phyloP scores from a whole-genome alignment of 805 yeast genomes.

The Wickerhamiella spandovensis region DNA sequence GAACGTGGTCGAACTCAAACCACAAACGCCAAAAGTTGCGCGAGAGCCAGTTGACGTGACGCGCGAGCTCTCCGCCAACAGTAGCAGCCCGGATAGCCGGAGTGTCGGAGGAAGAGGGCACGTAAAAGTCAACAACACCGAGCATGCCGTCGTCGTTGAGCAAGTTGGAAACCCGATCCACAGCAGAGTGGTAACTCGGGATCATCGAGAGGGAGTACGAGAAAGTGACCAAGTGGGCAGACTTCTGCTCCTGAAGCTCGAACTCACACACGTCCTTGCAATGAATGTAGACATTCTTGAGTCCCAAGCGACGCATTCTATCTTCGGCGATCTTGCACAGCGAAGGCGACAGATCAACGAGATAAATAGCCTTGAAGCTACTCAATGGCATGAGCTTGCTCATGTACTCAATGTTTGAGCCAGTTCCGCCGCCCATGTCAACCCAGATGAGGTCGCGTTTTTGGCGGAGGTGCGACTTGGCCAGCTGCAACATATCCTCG shows the following conservation, averaged over 20 bases:
- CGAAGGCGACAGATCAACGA: constrained; percentile 67
- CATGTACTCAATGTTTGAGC: constrained; percentile 70
- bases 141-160: constrained; percentile 45
- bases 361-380: constrained; percentile 49
- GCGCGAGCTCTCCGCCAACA: constrained; percentile 55
- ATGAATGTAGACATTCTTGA: constrained; percentile 50
- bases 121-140: constrained; percentile 69
- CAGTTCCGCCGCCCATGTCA: constrained; percentile 74
- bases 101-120: constrained; percentile 52
- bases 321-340: constrained; percentile 57
- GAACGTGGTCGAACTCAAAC: constrained; percentile 77
- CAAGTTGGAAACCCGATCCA: constrained; percentile 50
- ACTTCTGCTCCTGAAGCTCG: constrained; percentile 29
- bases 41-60: constrained; percentile 64
- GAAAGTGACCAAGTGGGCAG: constrained; percentile 63
- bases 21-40: constrained; percentile 78
- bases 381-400: constrained; percentile 36
- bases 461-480: constrained; percentile 40
- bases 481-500: constrained; percentile 44
- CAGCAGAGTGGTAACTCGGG: constrained; percentile 66
- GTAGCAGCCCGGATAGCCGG: constrained; percentile 49
- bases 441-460: constrained; percentile 22
- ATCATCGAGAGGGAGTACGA: constrained; percentile 78
- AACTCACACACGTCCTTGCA: constrained; percentile 70
- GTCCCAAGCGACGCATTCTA: constrained; percentile 36